A percentile compares a stretch with the other conserved stretches of the same genome.
Conservation (phyloP, 768 basidiomycete species). For the Pholiota microspora region DNA sequence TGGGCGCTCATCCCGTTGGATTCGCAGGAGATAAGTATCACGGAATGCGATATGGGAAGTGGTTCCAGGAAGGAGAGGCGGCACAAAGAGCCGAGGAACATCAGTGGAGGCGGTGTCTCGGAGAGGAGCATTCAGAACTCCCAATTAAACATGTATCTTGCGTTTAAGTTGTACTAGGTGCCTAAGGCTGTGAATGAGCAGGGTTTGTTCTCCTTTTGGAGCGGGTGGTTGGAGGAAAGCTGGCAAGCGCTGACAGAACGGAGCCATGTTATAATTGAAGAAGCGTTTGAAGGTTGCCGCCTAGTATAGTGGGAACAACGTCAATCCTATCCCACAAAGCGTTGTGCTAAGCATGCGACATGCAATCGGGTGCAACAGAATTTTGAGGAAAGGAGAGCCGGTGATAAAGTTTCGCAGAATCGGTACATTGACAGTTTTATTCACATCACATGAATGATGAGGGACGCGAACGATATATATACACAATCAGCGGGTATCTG, state of each 20-base stretch:
- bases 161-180: not conserved
- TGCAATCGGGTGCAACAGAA: not conserved
- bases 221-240: not conserved
- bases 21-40: slow-evolving; percentile 5
- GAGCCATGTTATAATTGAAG: not conserved
- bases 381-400: not conserved
- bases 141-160: not conserved
- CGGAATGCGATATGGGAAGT: slow-evolving; percentile 8
- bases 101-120: not conserved
- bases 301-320: not conserved
- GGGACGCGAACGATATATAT: too few species aligned
- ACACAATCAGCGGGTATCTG: too few species aligned
- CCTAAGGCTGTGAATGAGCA: not conserved
- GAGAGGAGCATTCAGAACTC: not conserved
- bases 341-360: not conserved
- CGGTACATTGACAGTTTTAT: not conserved
- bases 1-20: slow-evolving; percentile 2
- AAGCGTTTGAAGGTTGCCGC: not conserved
- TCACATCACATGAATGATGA: not conserved
- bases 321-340: not conserved
- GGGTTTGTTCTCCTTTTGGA: too few species aligned
- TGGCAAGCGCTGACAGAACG: not conserved
- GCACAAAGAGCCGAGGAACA: not conserved
- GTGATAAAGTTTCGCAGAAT: not conserved
- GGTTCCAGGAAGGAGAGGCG: slow-evolving; percentile 5